Base-by-base conservation (phyloP, 148 eudicot genomes). In the Arbutus unedo region DNA sequence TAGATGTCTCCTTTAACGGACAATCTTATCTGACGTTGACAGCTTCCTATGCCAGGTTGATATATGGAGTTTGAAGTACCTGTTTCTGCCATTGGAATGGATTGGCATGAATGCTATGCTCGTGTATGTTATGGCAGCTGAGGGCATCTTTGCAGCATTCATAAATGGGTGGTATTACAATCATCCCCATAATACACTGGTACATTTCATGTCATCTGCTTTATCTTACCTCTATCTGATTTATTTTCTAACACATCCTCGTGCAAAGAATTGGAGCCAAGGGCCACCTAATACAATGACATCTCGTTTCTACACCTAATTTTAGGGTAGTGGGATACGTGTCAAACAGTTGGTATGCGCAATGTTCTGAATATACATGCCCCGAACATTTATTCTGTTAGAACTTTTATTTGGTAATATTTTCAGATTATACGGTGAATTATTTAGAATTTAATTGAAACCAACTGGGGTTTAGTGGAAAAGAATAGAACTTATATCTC, bases 41-140 rank as follows among this genome's bases (percentile, higher is more conserved):
- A 4, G 9, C 43, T 38, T 80, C 81, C 82, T 64, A 53, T 79
- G 82, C 79, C 91, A 95, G 98, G 95, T 93, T 75, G 98, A 95
- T 85, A 76, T 93, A 38, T 83, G 86, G 82, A 87, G 82, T 25
- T 82, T 89, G 57, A 89, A 88, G 48, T 86, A 82, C 74, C 53
- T 86, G 66, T 95, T 95, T 87, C 82, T 93, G 45, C 93, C 95
- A 5, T 85, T 93, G 68, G 93, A 93, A 85, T 95, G 98, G 98
- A 93, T 95, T 84, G 98, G 98, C 76, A 95, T 93, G 98, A 95
- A 95, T 80, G 98, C 98, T 16, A 95, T 93, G 98, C 91, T 93
- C 41, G 98, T 95, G 55, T 95, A 87, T 85, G 98, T 92, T 74
- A 87, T 95, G 96, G 98, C 98, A 47, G 98, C 98, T 84, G 92